Percentiles rank a stretch among this genome's conserved stretches.
Conservation (phyloP, 306 rosid genomes). For the Senna siamea region DNA sequence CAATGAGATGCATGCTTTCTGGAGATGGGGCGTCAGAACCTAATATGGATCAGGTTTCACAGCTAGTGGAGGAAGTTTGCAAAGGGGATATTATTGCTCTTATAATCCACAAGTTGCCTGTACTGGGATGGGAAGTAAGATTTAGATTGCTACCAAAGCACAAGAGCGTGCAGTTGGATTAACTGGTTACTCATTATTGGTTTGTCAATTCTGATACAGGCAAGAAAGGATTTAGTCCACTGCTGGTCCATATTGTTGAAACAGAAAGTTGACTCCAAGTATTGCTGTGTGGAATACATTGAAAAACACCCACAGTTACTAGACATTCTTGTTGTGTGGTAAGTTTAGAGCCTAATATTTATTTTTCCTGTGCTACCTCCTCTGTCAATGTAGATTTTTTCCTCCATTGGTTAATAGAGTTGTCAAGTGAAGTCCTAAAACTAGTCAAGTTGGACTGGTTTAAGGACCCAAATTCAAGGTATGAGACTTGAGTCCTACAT, state of each 20-base stretch:
- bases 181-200: constrained; percentile 41
- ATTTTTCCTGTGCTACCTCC: not conserved
- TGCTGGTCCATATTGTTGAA: constrained; percentile 91
- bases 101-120: constrained; percentile 74
- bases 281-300: constrained; percentile 75
- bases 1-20: constrained; percentile 79
- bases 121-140: constrained; percentile 98
- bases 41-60: constrained; percentile 74
- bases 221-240: constrained; percentile 87
- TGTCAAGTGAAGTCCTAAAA: not conserved
- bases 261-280: constrained; percentile 68
- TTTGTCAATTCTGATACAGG: constrained; percentile 60
- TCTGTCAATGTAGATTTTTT: not conserved
- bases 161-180: constrained; percentile 27
- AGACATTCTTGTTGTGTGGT: constrained; percentile 92
- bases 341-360: constrained; percentile 41
- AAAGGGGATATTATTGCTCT: constrained; percentile 81
- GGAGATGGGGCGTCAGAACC: constrained; percentile 95
- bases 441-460: not conserved
- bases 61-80: constrained; percentile 79
- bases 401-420: not conserved
- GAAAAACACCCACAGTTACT: constrained; percentile 77
- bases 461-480: too few relatives aligned
- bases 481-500: too few relatives aligned
- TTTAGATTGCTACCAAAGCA: constrained; percentile 23